These are phyloP conservation scores for Casuarina equisetifolia DNA, from an alignment of 306 rosid species.

Conservation along the genomic window DNA sequence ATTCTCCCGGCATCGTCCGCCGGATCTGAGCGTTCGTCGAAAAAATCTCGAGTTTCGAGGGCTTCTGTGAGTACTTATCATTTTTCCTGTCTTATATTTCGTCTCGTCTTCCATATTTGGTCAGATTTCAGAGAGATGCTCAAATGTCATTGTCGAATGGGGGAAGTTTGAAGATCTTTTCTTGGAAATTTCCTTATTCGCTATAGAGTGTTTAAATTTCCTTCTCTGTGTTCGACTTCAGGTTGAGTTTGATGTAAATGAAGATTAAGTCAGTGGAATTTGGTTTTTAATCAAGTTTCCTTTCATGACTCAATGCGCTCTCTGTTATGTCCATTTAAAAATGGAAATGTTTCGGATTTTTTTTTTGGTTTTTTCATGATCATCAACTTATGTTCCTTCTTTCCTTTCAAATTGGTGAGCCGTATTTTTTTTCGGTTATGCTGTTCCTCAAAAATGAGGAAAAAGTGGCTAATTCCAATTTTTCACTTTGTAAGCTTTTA, in stretches of 20 bases:
- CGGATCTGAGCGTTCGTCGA: conserved; percentile 18
- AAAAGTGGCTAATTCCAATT: not conserved
- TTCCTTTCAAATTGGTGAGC: not conserved
- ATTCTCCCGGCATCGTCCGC: conserved; percentile 14
- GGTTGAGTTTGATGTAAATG: conserved; percentile 18
- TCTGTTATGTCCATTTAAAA: not conserved
- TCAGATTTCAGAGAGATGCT: conserved; percentile 9
- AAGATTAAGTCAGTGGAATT: conserved; percentile 4
- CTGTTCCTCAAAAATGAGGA: not conserved
- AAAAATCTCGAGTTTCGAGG: conserved; percentile 14
- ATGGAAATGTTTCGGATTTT: conserved; percentile 1
- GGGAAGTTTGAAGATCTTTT: not conserved
- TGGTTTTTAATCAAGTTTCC: conserved; percentile 19
- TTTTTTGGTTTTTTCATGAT: not conserved
- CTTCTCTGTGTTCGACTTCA: not conserved
- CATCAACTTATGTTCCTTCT: not conserved
- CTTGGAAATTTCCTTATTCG: not conserved
- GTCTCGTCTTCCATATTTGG: conserved; percentile 5
- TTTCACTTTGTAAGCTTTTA: not conserved
- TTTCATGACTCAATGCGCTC: not conserved
- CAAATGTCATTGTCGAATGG: conserved; percentile 9
- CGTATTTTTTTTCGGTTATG: not conserved
- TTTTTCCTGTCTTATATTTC: conserved; percentile 21
- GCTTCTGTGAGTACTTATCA: conserved; percentile 33
- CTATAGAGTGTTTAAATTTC: conserved; percentile 24